Base-by-base conservation (phyloP, 2,329 filamentous ascomycete genomes). In the Corniculantispora saksenae region DNA sequence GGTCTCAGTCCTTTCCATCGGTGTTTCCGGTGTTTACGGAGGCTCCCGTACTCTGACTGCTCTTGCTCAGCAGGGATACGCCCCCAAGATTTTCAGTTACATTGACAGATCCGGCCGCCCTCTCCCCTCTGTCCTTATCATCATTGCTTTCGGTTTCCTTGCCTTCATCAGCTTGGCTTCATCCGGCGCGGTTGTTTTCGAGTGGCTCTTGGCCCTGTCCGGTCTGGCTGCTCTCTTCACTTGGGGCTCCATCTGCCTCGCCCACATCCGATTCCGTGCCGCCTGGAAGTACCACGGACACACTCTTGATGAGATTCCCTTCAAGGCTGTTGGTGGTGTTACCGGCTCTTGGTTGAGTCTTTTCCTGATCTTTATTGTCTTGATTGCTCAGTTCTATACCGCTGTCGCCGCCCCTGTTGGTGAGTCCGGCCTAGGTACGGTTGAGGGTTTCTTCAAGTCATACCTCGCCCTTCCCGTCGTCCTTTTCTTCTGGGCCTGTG, bases 231-330 rank as follows among this genome's bases (percentile, higher is more conserved):
- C 86, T 54, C 85, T 93, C 74, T 91, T 94, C 80, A 93, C 90
- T 6, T 94, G 91, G 91, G 87, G 84, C 63, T 91, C 91, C 69
- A 94, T 97, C 76, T 97, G 93, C 76, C 80, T 96, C n/a, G 87
- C 90, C 27, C 94, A 97, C 78, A 96, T 97, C 73, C 92, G 93
- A 64, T 97, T 97, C 85, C 92, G 94, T 68, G 80, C 80, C 29
- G 92, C 89, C n/a, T 97, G 93, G 92, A 83, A 81, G 53, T 73
- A 79, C n/a, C n/a, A n/a, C n/a, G n/a, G n/a, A n/a, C n/a, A n/a
- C n/a, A n/a, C n/a, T n/a, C n/a, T n/a, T n/a, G n/a, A n/a, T n/a
- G n/a, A n/a, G n/a, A n/a, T n/a, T n/a, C n/a, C n/a, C n/a, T n/a
- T n/a, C n/a, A n/a, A n/a, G n/a, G n/a, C n/a, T n/a, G n/a, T n/a